A percentile compares a stretch with the other conserved stretches of the same genome.
phyloP scores from a whole-genome alignment of 1,284 basidiomycete genomes.

The Schizophyllum commune region DNA sequence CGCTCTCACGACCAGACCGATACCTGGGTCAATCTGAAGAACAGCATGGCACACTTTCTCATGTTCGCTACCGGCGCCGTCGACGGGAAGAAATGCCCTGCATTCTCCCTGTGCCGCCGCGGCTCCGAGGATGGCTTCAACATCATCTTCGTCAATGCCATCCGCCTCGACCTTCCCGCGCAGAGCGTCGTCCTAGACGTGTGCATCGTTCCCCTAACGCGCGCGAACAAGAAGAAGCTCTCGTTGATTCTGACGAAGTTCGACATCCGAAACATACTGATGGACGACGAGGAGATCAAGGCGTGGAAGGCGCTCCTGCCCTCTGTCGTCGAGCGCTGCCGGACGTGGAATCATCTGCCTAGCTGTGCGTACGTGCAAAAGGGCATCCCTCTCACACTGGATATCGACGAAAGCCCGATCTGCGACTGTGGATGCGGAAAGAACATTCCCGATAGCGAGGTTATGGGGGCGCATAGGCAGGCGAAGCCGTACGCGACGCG shows the following conservation, averaged over 20 bases:
- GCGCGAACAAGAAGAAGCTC: constrained; percentile 10
- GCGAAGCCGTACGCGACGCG: constrained; percentile 25
- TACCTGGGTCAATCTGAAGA: constrained; percentile 20
- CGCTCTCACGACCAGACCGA: constrained; percentile 16
- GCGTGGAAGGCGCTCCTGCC: constrained; percentile 29
- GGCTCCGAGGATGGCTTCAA: constrained; percentile 17
- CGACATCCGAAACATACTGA: constrained; percentile 9
- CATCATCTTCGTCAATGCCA: constrained; percentile 18
- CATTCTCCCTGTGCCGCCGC: constrained; percentile 16
- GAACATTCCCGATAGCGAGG: constrained; percentile 20
- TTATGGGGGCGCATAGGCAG: constrained; percentile 18
- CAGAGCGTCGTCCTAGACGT: constrained; percentile 26
- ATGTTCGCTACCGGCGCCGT: constrained; percentile 14
- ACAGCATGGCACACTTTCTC: constrained; percentile 20
- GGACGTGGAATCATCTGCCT: constrained; percentile 26
- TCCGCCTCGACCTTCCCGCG: constrained; percentile 21
- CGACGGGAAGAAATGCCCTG: constrained; percentile 6
- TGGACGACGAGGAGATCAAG: constrained; percentile 18
- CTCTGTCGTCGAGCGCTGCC: constrained; percentile 29
- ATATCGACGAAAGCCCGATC: constrained; percentile 16
- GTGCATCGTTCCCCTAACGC: constrained; percentile 21
- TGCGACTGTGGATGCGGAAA: constrained; percentile 31
- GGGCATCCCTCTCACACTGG: constrained; percentile 21
- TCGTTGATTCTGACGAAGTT: constrained; percentile 5
- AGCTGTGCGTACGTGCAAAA: constrained; percentile 23